Conservation (phyloP, 2,329 filamentous ascomycete species). For the Calonectria henricotiae region DNA sequence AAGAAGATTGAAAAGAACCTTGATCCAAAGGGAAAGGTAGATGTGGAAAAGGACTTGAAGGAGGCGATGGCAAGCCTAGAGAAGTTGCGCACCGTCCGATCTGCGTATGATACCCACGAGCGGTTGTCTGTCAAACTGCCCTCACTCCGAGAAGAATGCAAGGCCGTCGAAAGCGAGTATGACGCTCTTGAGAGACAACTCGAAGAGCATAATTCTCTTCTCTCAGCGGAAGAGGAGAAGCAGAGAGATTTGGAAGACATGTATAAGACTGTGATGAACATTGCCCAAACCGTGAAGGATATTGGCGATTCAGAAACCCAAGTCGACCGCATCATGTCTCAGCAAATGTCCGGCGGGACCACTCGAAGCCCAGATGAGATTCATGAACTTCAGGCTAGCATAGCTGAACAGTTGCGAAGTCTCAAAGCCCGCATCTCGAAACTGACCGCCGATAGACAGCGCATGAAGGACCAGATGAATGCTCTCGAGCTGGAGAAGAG, state of each 20-base stretch:
- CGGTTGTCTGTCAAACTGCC: conserved; percentile 83
- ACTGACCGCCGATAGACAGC: conserved; percentile 80
- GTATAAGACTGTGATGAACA: conserved; percentile 82
- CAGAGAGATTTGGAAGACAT: conserved; percentile 84
- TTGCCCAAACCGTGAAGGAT: conserved; percentile 81
- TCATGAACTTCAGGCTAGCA: conserved; percentile 79
- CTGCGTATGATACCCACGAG: conserved; percentile 82
- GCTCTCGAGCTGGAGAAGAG: conserved; percentile 83
- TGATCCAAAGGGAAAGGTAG: conserved; percentile 75
- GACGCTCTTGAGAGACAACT: conserved; percentile 73
- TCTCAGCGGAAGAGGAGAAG: conserved; percentile 76
- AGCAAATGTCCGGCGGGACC: conserved; percentile 79
- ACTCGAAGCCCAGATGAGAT: conserved; percentile 87
- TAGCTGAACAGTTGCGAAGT: conserved; percentile 77
- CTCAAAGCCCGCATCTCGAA: conserved; percentile 77
- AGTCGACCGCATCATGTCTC: conserved; percentile 81
- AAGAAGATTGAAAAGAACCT: conserved; percentile 78
- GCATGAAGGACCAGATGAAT: conserved; percentile 78
- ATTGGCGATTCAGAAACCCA: conserved; percentile 81
- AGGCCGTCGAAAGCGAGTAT: conserved; percentile 74
- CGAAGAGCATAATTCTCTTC: conserved; percentile 78
- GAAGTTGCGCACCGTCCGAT: conserved; percentile 74
- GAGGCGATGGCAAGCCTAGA: conserved; percentile 68
- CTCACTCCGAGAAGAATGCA: conserved; percentile 75
- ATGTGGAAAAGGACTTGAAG: conserved; percentile 75